phyloP scores from a whole-genome alignment of 768 basidiomycete genomes.

The Auriscalpium microsporum region DNA sequence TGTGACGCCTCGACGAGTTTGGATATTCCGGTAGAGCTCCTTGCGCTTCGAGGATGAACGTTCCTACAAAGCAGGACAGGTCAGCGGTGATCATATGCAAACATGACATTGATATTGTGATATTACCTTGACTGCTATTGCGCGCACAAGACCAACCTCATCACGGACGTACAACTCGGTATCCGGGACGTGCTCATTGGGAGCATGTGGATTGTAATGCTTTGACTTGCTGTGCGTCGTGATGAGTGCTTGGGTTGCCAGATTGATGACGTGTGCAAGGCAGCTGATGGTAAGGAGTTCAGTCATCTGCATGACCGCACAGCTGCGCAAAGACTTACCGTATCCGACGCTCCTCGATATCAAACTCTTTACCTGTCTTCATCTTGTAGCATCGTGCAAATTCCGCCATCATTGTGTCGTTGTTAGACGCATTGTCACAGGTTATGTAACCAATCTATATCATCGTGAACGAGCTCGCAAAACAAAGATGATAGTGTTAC shows the following conservation, averaged over 20 bases:
- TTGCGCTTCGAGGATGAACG: conserved; percentile 23
- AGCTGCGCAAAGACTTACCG: conserved; percentile 4
- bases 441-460: conserved; percentile 28
- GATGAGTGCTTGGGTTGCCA: conserved; percentile 24
- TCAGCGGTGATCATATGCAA: not conserved
- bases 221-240: conserved; percentile 17
- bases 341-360: conserved; percentile 6
- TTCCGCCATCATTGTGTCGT: conserved; percentile 25
- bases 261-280: conserved; percentile 28
- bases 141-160: conserved; percentile 21
- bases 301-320: too few relatives aligned
- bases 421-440: conserved; percentile 31
- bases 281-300: conserved; percentile 15
- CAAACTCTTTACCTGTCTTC: conserved; percentile 1
- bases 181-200: conserved; percentile 7
- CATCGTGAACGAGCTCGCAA: not conserved
- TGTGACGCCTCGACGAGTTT: not conserved
- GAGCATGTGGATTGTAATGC: conserved; percentile 19
- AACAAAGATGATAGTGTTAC: not conserved
- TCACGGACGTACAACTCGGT: conserved; percentile 10
- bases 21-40: conserved; percentile 16
- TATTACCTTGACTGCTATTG: conserved; percentile 19
- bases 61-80: not conserved
- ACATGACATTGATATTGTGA: not conserved
- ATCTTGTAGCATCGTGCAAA: conserved; percentile 13